Conservation (phyloP, 768 basidiomycete species). For the Termitomyces sp. region DNA sequence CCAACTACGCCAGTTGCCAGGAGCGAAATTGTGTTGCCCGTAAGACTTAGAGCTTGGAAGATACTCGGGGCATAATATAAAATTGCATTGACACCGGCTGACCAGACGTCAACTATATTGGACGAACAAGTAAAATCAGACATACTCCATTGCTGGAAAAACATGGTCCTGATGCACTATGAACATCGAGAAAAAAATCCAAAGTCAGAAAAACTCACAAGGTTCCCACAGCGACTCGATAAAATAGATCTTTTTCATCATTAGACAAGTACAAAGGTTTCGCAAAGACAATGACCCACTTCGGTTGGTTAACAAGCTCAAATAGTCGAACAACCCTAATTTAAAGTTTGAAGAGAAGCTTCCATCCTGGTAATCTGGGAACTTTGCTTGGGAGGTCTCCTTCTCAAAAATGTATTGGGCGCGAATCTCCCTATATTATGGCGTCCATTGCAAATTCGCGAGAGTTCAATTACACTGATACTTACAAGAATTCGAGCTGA, state of each 20-base stretch:
- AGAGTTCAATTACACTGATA: background rate
- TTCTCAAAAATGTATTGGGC: constrained; percentile 71
- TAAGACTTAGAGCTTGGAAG: constrained; percentile 54
- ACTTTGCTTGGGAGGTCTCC: constrained; percentile 49
- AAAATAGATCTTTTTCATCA: constrained; percentile 41
- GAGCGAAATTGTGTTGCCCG: constrained; percentile 51
- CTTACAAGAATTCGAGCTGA: constrained; percentile 68
- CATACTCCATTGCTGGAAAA: constrained; percentile 77
- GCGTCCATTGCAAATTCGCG: background rate
- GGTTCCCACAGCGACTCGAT: constrained; percentile 57
- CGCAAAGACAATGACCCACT: constrained; percentile 21
- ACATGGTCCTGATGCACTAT: constrained; percentile 46
- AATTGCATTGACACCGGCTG: constrained; percentile 63
- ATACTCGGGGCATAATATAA: constrained; percentile 75
- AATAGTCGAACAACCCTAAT: constrained; percentile 54
- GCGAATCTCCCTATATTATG: constrained; percentile 52
- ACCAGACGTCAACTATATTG: background rate
- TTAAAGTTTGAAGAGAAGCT: constrained; percentile 50
- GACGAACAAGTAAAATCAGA: background rate
- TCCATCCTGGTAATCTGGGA: constrained; percentile 63
- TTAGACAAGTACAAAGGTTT: background rate
- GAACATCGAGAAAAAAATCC: background rate
- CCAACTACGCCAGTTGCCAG: constrained; percentile 68
- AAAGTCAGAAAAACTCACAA: constrained; percentile 26
- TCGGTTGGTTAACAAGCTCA: constrained; percentile 50